Conservation (phyloP, 345 rosid genomes). For the Gossypium herbaceum region DNA sequence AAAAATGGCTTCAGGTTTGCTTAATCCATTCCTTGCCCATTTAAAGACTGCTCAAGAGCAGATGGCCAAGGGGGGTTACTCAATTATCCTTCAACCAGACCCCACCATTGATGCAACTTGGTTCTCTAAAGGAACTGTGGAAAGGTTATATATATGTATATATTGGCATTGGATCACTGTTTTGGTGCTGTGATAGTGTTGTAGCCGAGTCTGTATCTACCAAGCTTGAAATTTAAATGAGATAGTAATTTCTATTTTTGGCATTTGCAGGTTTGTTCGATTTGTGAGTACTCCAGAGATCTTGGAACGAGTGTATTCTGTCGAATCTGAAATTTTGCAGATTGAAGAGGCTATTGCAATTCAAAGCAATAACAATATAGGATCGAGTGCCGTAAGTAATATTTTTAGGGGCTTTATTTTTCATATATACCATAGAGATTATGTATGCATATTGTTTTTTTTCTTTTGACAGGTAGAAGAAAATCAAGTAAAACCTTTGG, state of each 20-base stretch:
- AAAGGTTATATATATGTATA: slow-evolving; percentile 41
- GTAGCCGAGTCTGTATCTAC: not conserved
- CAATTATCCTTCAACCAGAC: slow-evolving; percentile 73
- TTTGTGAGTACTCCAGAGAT: slow-evolving; percentile 94
- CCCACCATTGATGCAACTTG: slow-evolving; percentile 54
- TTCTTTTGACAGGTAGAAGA: slow-evolving; percentile 48
- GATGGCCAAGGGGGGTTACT: slow-evolving; percentile 83
- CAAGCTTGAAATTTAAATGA: not conserved
- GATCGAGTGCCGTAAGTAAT: slow-evolving; percentile 50
- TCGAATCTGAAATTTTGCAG: slow-evolving; percentile 93
- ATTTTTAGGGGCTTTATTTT: slow-evolving; percentile 9
- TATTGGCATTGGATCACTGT: not conserved
- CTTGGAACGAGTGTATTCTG: slow-evolving; percentile 68
- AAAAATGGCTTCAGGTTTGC: slow-evolving; percentile 86
- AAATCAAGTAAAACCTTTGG: slow-evolving; percentile 39
- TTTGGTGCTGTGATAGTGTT: not conserved
- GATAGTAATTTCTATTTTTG: slow-evolving; percentile 12
- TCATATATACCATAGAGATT: slow-evolving; percentile 11
- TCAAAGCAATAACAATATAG: slow-evolving; percentile 59
- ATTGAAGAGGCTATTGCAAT: slow-evolving; percentile 80
- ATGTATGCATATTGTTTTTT: slow-evolving; percentile 11
- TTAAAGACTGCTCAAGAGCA: slow-evolving; percentile 79
- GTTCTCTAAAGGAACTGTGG: slow-evolving; percentile 80
- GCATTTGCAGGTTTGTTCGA: slow-evolving; percentile 80
- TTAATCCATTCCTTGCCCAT: slow-evolving; percentile 88